Percentiles rank a stretch among this genome's conserved stretches.
phyloP scores from a whole-genome alignment of 2,329 filamentous ascomycete species.

The Botryosphaeria dothidea region DNA sequence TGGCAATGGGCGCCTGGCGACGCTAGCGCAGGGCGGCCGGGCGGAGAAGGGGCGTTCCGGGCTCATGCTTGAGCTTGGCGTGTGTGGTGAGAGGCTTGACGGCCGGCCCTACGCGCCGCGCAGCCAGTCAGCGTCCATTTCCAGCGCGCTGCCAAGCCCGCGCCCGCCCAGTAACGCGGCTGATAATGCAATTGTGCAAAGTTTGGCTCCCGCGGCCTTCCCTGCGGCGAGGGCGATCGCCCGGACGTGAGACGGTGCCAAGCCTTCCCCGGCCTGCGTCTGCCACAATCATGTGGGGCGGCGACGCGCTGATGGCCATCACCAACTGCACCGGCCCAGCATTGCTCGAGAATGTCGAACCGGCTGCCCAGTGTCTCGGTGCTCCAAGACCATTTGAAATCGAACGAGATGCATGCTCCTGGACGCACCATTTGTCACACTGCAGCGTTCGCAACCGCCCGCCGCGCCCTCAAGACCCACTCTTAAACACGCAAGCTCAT shows the following conservation, averaged over 20 bases:
- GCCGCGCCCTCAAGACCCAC: neutral
- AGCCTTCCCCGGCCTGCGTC: neutral
- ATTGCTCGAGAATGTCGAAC: neutral
- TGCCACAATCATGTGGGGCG: neutral
- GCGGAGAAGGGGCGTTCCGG: constrained; percentile 1
- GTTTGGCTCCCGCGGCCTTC: neutral
- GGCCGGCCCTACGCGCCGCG: neutral
- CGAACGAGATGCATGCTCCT: neutral
- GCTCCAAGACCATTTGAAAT: neutral
- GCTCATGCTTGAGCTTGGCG: neutral
- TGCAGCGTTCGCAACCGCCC: neutral
- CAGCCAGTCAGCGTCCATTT: neutral
- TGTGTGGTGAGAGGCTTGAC: neutral
- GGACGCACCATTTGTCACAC: neutral
- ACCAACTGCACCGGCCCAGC: neutral
- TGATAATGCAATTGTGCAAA: neutral
- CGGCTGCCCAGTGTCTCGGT: neutral
- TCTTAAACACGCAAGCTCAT: neutral
- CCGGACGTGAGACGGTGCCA: constrained; percentile 12
- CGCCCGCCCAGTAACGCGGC: neutral
- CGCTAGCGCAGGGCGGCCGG: constrained; percentile 5
- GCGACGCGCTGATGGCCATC: neutral
- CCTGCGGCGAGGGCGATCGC: neutral
- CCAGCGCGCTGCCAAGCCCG: neutral
- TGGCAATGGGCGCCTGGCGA: constrained; percentile 9